These are phyloP conservation scores for Musa beccarii DNA, from an alignment of 176 grass and related monocot species.

Conservation along the genomic window DNA sequence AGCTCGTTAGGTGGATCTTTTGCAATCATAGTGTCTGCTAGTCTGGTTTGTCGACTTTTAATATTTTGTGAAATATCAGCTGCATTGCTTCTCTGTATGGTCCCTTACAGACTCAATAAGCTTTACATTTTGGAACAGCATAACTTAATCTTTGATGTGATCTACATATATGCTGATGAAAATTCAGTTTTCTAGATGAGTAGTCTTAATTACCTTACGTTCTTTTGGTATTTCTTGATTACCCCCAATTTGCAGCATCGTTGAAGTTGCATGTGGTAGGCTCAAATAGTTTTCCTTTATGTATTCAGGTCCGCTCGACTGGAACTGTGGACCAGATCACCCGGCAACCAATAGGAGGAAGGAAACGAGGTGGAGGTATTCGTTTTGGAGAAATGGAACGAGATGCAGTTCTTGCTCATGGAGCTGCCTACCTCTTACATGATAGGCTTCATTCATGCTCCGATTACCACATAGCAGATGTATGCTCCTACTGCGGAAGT, in stretches of 20 bases:
- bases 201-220: no score
- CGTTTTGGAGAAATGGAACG: conserved; percentile 99
- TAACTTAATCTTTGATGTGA: no score
- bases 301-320: conserved; percentile 64
- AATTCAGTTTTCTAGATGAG: no score
- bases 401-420: conserved; percentile 74
- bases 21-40: no score
- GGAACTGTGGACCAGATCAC: conserved; percentile 76
- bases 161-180: no score
- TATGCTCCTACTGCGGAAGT: conserved; percentile 63
- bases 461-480: conserved; percentile 81
- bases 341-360: conserved; percentile 83
- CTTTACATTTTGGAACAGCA: no score
- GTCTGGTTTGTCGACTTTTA: no score
- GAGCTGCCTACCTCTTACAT: conserved; percentile 72
- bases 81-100: no score
- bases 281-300: conserved; percentile 2
- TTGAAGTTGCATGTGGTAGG: background rate
- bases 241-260: background rate
- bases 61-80: no score
- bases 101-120: no score
- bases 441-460: conserved; percentile 93
- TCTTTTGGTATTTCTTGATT: background rate
- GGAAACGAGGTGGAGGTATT: conserved; percentile 85
- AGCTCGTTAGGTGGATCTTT: no score